Base-by-base conservation (phyloP, 345 rosid species). In the Raphanus raphanistrum region DNA sequence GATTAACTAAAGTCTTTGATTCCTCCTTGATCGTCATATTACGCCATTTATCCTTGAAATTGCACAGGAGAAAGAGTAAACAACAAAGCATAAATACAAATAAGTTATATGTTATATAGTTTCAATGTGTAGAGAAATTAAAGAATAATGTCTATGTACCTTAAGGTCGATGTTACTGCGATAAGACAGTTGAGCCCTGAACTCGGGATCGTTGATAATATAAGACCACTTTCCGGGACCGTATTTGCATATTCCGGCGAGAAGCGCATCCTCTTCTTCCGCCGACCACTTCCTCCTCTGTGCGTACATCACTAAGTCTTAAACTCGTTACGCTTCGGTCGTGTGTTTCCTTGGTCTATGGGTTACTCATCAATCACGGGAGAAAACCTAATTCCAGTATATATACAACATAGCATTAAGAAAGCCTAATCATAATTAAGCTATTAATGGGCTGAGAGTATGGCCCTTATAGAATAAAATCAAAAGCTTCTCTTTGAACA, bases 81-180 rank as follows among this genome's bases (percentile, higher is more conserved):
- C 52, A 43, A 43, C 52, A 43, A 43, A 43, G 52, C 52, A 43
- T 43, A 43, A 12, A 43, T 43, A 38, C 45, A 38, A 10, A 38
- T 38, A 38, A 38, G 13, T 38, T 38, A 38, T 38, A n/a, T n/a
- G n/a, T n/a, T n/a, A 41, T 43, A 43, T 43, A 13, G 52, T 43
- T 43, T 1, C 52, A 43, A 12, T 43, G 52, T 43, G 52, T 43
- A 43, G 4, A 43, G 52, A 43, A 43, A 43, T 12, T 43, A 43
- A 43, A 43, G 48, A 41, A 10, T 13, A 26, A 60, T 15, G 45
- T 68, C 10, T 7, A 7, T 8, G 11, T 62, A 90, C 98, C 96
- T 90, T 91, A 83, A 94, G 97, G 83, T 90, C 86, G 83, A 87
- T 84, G 79, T 92, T 90, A 79, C 90, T 86, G 81, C 94, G 97